Percentiles rank a stretch among this genome's conserved stretches.
Conservation (phyloP, 176 grass and related monocot species). For the Zea luxurians region DNA sequence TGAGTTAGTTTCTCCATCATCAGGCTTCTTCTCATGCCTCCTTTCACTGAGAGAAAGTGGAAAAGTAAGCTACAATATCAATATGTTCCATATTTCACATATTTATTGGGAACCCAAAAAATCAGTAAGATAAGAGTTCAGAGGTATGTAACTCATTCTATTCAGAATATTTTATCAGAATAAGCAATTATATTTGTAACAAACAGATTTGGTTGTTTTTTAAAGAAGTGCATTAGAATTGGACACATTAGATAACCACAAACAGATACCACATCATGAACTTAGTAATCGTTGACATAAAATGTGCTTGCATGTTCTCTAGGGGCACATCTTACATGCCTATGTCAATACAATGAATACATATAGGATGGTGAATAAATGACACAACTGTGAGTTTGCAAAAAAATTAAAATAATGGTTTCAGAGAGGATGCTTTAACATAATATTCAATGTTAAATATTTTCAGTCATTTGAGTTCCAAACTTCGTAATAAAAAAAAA, state of each 20-base stretch:
- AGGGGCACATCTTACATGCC: neutral
- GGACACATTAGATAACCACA: neutral
- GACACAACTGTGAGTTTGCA: neutral
- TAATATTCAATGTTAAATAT: conserved; percentile 3
- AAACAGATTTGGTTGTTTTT: neutral
- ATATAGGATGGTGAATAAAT: conserved; percentile 14
- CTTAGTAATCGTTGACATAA: neutral
- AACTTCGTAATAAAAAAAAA: neutral
- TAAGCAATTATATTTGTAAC: neutral
- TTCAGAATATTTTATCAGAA: conserved; percentile 15
- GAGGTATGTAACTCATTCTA: neutral
- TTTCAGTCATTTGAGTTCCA: conserved; percentile 2
- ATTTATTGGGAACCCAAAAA: neutral
- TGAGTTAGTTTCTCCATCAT: conserved; percentile 70
- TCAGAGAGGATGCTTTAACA: conserved; percentile 18
- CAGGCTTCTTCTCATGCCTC: conserved; percentile 68
- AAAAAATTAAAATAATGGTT: neutral
- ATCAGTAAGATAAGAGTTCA: neutral
- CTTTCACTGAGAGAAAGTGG: conserved; percentile 53
- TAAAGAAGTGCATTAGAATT: neutral
- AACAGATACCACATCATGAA: neutral
- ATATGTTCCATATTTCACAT: neutral
- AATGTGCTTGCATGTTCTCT: neutral
- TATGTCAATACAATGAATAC: neutral
- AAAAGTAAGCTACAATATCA: conserved; percentile 25